Evolutionary conservation across 139 green algal genomes (phyloP), one percentile per base, ranked within the genome.

Genomic region (Coccomyxa sp.): DNA sequence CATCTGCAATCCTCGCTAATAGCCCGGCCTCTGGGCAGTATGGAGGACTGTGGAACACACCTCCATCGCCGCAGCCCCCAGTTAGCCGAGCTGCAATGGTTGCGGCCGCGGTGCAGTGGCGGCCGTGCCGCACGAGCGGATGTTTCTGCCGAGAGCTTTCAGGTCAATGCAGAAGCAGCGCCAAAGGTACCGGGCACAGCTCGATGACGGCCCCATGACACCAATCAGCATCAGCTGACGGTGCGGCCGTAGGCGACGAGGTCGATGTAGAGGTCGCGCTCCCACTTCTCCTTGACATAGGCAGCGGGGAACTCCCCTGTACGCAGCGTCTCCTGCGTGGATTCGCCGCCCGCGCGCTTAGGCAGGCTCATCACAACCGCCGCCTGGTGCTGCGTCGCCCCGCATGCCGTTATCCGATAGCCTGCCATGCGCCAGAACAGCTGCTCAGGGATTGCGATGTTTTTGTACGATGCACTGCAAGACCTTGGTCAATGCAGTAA

Each of bases 211-310:
- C 38, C 38, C 38, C 38, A 51, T 7, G 7, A 7, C 3, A 51
- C 38, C 38, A 51, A 7, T 7, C 38, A 51, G 38, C 38, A 51
- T 51, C 38, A 95, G 82, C 82, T 90, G 10, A 98, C 94, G 23
- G 96, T 99, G 30, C 97, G 90, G n/a, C 97, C 97, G 85, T 98
- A 99, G 7, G 93, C 94, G 18, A 99, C 94, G 45, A 89, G 92
- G 13, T 94, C 92, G 79, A 99, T 98, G 94, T 99, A 99, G 82
- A 99, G 90, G 86, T 99, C 98, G 88, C 99, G 98, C 30, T 93
- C 92, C 96, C 96, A 99, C 87, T 99, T 99, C 86, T 99, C 85
- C 88, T 96, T 96, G 67, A 97, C 91, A 88, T 96, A 91, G 25
- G 90, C 87, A 32, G 85, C 90, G n/a, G 93, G 93, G 82, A 96